Conservation (phyloP, 768 basidiomycete species). For the Heimioporus sp. region DNA sequence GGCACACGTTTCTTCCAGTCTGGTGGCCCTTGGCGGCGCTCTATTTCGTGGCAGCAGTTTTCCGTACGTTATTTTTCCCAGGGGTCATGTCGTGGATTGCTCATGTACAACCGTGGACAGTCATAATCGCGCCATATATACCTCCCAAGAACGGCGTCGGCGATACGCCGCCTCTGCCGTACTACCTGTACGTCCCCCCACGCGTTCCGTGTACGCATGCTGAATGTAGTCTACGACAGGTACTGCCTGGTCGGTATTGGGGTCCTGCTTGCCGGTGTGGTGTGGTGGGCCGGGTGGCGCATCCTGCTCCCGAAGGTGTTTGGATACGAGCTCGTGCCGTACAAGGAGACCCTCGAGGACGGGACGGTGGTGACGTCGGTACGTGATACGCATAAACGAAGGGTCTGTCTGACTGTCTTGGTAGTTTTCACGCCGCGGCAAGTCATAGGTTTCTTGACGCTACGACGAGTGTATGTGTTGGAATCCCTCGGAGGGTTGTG, state of each 20-base stretch:
- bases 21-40: slow-evolving; percentile 57
- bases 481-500: too few relatives aligned
- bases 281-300: slow-evolving; percentile 58
- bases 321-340: slow-evolving; percentile 45
- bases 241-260: slow-evolving; percentile 55
- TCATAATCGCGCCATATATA: slow-evolving; percentile 55
- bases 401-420: too few relatives aligned
- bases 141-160: slow-evolving; percentile 52
- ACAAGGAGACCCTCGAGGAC: slow-evolving; percentile 48
- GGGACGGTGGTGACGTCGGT: slow-evolving; percentile 57
- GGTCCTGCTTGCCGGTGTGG: slow-evolving; percentile 42
- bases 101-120: slow-evolving; percentile 20
- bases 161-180: slow-evolving; percentile 59
- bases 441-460: too few relatives aligned
- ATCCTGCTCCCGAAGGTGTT: slow-evolving; percentile 47
- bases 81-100: slow-evolving; percentile 22
- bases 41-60: slow-evolving; percentile 49
- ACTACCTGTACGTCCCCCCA: slow-evolving; percentile 41
- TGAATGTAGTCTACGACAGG: slow-evolving; percentile 26
- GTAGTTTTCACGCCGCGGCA: slow-evolving; percentile 10
- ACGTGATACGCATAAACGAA: slow-evolving; percentile 10
- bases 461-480: too few relatives aligned
- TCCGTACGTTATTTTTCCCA: slow-evolving; percentile 37
- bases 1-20: slow-evolving; percentile 28
- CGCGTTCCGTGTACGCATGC: slow-evolving; percentile 34